phyloP scores from a whole-genome alignment of 1,284 basidiomycete genomes.

The Puccinia brachypodii region DNA sequence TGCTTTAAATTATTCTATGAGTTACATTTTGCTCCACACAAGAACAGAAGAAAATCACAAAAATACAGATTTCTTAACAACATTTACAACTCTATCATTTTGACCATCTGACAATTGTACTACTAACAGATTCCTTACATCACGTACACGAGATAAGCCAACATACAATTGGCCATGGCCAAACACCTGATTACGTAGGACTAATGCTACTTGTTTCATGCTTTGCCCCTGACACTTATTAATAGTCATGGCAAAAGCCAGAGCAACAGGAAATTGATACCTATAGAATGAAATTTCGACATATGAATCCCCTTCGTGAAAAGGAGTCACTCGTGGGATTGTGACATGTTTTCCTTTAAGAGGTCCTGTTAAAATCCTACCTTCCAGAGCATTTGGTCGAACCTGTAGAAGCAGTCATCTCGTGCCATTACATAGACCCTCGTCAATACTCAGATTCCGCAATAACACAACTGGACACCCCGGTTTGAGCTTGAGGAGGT shows the following conservation, averaged over 20 bases:
- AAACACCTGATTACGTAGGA: background rate
- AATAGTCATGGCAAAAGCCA: constrained; percentile 60
- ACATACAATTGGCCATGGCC: background rate
- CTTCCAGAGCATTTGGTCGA: too few species aligned
- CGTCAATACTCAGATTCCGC: background rate
- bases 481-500: background rate
- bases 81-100: too few species aligned
- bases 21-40: too few species aligned
- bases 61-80: too few species aligned
- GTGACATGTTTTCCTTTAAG: too few species aligned
- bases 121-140: too few species aligned
- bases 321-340: background rate
- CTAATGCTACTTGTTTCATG: constrained; percentile 46
- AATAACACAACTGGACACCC: background rate
- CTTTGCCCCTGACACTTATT: constrained; percentile 62
- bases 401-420: too few species aligned
- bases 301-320: background rate
- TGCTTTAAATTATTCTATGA: too few species aligned
- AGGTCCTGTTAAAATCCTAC: too few species aligned
- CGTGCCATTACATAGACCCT: background rate
- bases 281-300: background rate
- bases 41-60: too few species aligned
- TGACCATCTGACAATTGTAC: too few species aligned
- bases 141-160: background rate
- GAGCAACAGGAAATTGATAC: constrained; percentile 59